phyloP scores from a whole-genome alignment of 1,139 yeast genomes.

The Taphrina flavorubra region DNA sequence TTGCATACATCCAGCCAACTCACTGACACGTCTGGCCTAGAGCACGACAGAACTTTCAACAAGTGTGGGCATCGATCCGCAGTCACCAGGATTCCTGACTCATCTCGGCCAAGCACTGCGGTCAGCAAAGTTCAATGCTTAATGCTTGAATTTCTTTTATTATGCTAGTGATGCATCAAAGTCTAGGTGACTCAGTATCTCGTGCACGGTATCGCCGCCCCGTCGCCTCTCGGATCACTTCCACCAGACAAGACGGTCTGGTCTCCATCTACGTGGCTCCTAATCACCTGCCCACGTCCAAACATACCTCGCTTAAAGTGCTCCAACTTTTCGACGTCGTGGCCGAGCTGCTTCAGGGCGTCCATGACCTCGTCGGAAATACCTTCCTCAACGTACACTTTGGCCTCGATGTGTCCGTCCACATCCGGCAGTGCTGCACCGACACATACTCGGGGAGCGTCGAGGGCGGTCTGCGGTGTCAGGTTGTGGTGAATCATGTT shows the following conservation, averaged over 20 bases:
- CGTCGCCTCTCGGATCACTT: constrained; percentile 80
- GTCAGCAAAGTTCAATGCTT: not conserved
- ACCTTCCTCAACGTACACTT: constrained; percentile 72
- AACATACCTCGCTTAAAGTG: constrained; percentile 57
- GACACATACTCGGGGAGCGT: constrained; percentile 74
- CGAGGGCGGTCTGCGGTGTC: constrained; percentile 76
- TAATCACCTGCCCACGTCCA: constrained; percentile 72
- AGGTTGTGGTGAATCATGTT: constrained; percentile 68
- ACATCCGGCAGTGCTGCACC: constrained; percentile 57
- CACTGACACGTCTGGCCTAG: not conserved
- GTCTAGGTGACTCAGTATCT: not conserved
- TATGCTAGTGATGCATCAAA: too few species aligned
- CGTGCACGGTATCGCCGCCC: constrained; percentile 65
- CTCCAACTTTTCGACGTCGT: constrained; percentile 57
- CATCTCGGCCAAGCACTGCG: constrained; percentile 9
- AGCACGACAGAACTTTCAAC: constrained; percentile 6
- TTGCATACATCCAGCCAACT: too few species aligned
- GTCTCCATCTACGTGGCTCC: constrained; percentile 52
- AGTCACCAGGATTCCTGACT: constrained; percentile 17
- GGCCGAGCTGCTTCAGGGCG: constrained; percentile 63
- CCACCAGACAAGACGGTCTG: constrained; percentile 68
- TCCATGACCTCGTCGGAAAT: constrained; percentile 56
- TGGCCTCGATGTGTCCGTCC: constrained; percentile 58
- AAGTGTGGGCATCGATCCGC: constrained; percentile 6
- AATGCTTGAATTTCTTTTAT: too few species aligned